These are phyloP conservation scores for Phialophora chinensis DNA, from an alignment of 2,329 filamentous ascomycete genomes.

Conservation along the genomic window DNA sequence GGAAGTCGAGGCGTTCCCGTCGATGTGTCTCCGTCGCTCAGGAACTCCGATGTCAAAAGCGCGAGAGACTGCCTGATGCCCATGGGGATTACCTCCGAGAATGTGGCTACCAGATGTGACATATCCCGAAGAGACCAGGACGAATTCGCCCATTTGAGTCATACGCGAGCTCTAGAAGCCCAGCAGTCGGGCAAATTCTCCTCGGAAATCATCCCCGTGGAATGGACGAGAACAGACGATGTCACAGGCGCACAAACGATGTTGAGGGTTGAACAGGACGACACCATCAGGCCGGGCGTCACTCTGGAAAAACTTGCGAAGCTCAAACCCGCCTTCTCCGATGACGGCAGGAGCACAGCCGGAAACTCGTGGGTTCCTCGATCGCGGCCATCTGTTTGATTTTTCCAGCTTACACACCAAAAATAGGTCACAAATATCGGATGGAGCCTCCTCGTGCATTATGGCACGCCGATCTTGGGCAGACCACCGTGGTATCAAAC, in stretches of 20 bases:
- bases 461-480: slow-evolving; percentile 81
- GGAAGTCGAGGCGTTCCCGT: slow-evolving; percentile 43
- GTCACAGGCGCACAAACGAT: slow-evolving; percentile 78
- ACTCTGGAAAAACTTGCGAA: slow-evolving; percentile 81
- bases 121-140: slow-evolving; percentile 82
- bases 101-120: slow-evolving; percentile 88
- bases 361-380: slow-evolving; percentile 96
- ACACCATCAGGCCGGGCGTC: slow-evolving; percentile 88
- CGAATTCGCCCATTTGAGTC: slow-evolving; percentile 83
- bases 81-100: slow-evolving; percentile 98
- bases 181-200: slow-evolving; percentile 91
- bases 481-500: slow-evolving; percentile 82
- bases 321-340: slow-evolving; percentile 86
- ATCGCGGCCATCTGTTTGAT: slow-evolving; percentile 48
- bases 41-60: slow-evolving; percentile 48
- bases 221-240: slow-evolving; percentile 69
- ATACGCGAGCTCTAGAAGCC: slow-evolving; percentile 81
- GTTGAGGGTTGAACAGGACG: slow-evolving; percentile 81
- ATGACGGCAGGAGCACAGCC: slow-evolving; percentile 86
- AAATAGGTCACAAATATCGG: slow-evolving; percentile 8
- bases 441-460: slow-evolving; percentile 36
- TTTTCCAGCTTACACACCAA: slow-evolving; percentile 59
- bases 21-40: not conserved
- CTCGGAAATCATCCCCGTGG: slow-evolving; percentile 92
- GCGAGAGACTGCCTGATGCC: slow-evolving; percentile 84